Evolutionary conservation across 2,329 filamentous ascomycete species (phyloP).

Genomic region (Zymoseptoria brevis): DNA sequence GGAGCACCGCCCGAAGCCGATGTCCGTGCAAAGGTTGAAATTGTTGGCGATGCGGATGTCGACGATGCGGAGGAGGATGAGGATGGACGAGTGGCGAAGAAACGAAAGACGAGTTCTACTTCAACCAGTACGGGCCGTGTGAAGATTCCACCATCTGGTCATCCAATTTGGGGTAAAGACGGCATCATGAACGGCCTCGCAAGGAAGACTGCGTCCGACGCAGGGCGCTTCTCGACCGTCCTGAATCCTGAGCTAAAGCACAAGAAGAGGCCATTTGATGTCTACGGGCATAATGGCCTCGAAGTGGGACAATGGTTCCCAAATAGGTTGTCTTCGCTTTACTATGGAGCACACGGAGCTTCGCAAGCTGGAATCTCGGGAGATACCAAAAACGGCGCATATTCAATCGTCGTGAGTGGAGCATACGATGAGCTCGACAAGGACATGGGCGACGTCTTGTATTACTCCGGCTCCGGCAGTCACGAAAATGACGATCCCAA

Average conservation of each 20-base stretch:
- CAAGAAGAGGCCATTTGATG: constrained; percentile 10
- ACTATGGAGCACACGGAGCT: constrained; percentile 21
- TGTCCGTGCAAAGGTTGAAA: not conserved
- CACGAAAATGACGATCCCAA: constrained; percentile 20
- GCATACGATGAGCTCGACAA: constrained; percentile 20
- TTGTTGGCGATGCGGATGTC: constrained; percentile 1
- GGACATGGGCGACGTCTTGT: constrained; percentile 17
- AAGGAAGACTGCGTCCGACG: constrained; percentile 2
- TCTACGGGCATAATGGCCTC: constrained; percentile 21
- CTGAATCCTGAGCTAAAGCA: constrained; percentile 9
- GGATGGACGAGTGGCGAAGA: not conserved
- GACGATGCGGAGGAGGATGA: constrained; percentile 1
- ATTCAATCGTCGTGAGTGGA: constrained; percentile 20
- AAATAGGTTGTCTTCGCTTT: constrained; percentile 16
- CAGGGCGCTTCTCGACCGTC: constrained; percentile 5
- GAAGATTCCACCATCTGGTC: constrained; percentile 9
- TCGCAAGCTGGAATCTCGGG: constrained; percentile 20
- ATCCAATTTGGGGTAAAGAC: constrained; percentile 18
- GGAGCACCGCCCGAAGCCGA: constrained; percentile 3
- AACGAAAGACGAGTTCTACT: not conserved
- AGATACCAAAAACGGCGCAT: constrained; percentile 14
- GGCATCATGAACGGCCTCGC: constrained; percentile 25
- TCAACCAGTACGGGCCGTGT: not conserved
- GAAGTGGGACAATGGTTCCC: constrained; percentile 21
- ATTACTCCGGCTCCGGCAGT: constrained; percentile 21